A percentile compares a stretch with the other conserved stretches of the same genome.
Evolutionary conservation across 1,284 basidiomycete species (phyloP).

Genomic region (Leccinum subrobustum): DNA sequence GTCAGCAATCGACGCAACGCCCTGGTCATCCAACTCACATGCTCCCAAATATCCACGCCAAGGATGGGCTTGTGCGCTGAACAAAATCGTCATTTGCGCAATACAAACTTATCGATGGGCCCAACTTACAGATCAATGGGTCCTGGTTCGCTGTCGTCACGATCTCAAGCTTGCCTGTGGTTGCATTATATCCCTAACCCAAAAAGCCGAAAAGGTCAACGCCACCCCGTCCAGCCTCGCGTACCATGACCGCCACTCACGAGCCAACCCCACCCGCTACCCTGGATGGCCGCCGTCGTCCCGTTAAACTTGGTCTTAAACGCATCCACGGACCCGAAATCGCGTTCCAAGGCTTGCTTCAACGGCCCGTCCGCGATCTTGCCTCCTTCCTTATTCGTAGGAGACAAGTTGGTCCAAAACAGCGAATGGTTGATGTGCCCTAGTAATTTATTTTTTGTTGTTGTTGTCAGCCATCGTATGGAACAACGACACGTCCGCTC

Average conservation of each 20-base stretch:
- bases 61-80: slow-evolving; percentile 85
- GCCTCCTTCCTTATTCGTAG: slow-evolving; percentile 59
- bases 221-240: not conserved
- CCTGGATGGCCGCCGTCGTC: slow-evolving; percentile 91
- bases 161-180: slow-evolving; percentile 79
- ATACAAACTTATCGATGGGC: not conserved
- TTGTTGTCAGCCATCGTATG: not conserved
- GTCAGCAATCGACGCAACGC: slow-evolving; percentile 13
- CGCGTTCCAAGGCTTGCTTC: slow-evolving; percentile 77
- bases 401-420: slow-evolving; percentile 97
- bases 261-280: slow-evolving; percentile 98
- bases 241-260: slow-evolving; percentile 39
- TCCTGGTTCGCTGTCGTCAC: slow-evolving; percentile 97
- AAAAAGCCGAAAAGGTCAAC: slow-evolving; percentile 26
- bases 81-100: slow-evolving; percentile 9
- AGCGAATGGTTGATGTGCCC: slow-evolving; percentile 91
- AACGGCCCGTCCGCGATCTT: slow-evolving; percentile 72
- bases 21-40: slow-evolving; percentile 47
- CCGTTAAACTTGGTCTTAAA: slow-evolving; percentile 87
- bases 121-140: slow-evolving; percentile 71
- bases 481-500: slow-evolving; percentile 23
- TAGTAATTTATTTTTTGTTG: slow-evolving; percentile 26
- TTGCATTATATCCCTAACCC: slow-evolving; percentile 78
- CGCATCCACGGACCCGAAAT: slow-evolving; percentile 83
- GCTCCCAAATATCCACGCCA: slow-evolving; percentile 97